Evolutionary conservation across 495 filamentous ascomycete genomes (phyloP).

Genomic region (Aspergillus egyptiacus): DNA sequence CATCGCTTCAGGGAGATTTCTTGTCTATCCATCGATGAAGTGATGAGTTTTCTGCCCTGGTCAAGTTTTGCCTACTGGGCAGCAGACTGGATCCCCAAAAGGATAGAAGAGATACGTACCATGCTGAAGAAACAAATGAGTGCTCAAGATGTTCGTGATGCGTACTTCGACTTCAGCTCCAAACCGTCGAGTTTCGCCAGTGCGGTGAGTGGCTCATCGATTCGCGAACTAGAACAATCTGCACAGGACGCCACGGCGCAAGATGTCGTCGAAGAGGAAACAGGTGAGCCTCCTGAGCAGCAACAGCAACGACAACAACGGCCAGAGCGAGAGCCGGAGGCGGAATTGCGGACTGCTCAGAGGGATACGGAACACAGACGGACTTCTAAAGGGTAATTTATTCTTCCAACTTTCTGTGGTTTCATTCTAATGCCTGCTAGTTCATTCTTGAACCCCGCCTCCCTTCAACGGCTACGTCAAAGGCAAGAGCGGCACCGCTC

Average conservation of each 20-base stretch:
- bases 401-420: not conserved
- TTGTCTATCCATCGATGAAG: slow-evolving; percentile 14
- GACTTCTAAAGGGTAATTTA: slow-evolving; percentile 16
- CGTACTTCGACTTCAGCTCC: slow-evolving; percentile 6
- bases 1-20: slow-evolving; percentile 32
- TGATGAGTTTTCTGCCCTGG: slow-evolving; percentile 26
- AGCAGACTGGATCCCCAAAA: slow-evolving; percentile 30
- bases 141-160: slow-evolving; percentile 20
- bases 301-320: not conserved
- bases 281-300: not conserved
- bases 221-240: not conserved
- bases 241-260: not conserved
- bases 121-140: slow-evolving; percentile 17
- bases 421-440: slow-evolving; percentile 6
- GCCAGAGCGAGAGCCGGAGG: too few relatives aligned
- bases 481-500: slow-evolving; percentile 11
- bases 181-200: slow-evolving; percentile 12
- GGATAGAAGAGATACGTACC: slow-evolving; percentile 29
- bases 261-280: not conserved
- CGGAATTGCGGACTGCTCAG: not conserved
- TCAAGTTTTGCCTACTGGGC: slow-evolving; percentile 25
- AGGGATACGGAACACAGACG: slow-evolving; percentile 9
- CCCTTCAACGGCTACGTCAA: slow-evolving; percentile 14
- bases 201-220: slow-evolving; percentile 4
- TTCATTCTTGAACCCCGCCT: slow-evolving; percentile 9